These are phyloP conservation scores for Limnomonas spitsbergensis DNA, from an alignment of 139 green algal species.

Conservation along the genomic window DNA sequence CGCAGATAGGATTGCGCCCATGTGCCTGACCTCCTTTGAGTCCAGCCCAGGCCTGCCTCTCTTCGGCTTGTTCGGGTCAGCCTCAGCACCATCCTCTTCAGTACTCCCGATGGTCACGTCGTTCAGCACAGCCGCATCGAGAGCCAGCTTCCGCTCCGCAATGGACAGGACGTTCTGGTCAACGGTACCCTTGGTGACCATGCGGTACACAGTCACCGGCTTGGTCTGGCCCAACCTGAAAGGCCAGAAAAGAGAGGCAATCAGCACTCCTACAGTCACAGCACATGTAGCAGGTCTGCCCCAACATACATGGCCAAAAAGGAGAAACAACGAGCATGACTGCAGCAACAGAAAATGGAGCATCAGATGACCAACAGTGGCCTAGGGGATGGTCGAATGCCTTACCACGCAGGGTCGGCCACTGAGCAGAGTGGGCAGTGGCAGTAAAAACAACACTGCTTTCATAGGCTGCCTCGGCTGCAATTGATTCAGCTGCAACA, in stretches of 20 bases:
- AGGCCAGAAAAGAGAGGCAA: not conserved
- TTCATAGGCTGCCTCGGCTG: too few species aligned
- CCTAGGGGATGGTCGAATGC: too few species aligned
- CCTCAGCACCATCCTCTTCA: constrained; percentile 21
- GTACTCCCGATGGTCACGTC: constrained; percentile 19
- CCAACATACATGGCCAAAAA: constrained; percentile 58
- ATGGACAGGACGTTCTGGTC: constrained; percentile 21
- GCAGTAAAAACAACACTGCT: too few species aligned
- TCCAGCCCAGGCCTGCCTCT: constrained; percentile 6
- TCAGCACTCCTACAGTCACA: constrained; percentile 74
- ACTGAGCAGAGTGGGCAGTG: too few species aligned
- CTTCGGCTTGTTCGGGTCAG: constrained; percentile 2
- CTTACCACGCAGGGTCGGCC: too few species aligned
- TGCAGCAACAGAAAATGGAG: not conserved
- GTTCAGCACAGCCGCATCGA: constrained; percentile 53
- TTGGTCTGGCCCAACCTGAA: constrained; percentile 82
- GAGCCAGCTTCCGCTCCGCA: constrained; percentile 71
- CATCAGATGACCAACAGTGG: too few species aligned
- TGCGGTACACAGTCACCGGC: constrained; percentile 83
- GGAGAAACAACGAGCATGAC: not conserved
- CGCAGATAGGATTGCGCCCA: constrained; percentile 58
- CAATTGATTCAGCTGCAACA: too few species aligned
- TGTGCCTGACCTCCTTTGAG: constrained; percentile 37
- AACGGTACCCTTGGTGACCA: constrained; percentile 62
- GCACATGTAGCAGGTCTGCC: constrained; percentile 77